Conservation (phyloP, 2,329 filamentous ascomycete species). For the Pseudogymnoascus sp. region DNA sequence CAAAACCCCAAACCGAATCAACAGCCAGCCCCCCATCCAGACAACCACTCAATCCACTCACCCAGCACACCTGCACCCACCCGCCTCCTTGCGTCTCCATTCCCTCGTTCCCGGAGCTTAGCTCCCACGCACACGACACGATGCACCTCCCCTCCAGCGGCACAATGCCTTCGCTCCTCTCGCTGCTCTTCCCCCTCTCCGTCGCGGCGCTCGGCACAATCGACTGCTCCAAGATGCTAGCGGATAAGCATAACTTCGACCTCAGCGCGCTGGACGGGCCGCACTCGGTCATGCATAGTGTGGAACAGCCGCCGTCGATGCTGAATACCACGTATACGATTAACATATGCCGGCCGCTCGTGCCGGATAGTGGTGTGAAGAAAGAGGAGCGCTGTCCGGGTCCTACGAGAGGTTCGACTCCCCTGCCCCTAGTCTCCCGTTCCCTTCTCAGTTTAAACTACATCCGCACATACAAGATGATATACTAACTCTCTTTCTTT, state of each 20-base stretch:
- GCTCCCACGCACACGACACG: background rate
- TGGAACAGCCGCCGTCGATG: conserved; percentile 39
- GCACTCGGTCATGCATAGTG: conserved; percentile 57
- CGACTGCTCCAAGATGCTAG: conserved; percentile 54
- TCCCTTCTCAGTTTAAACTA: background rate
- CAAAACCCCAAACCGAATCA: background rate
- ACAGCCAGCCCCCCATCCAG: background rate
- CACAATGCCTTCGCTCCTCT: background rate
- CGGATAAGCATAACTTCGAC: conserved; percentile 56
- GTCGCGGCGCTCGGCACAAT: conserved; percentile 38
- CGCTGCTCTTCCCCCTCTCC: conserved; percentile 25
- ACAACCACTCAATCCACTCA: background rate
- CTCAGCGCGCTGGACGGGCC: conserved; percentile 58
- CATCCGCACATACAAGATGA: background rate
- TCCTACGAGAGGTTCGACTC: conserved; percentile 57
- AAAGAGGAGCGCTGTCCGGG: conserved; percentile 58
- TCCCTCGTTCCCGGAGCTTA: background rate
- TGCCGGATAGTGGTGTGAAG: conserved; percentile 49
- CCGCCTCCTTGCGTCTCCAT: background rate
- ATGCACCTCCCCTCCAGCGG: background rate
- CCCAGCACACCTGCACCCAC: background rate
- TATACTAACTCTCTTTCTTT: conserved; percentile 14
- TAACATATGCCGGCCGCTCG: conserved; percentile 65
- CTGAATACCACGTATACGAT: conserved; percentile 76
- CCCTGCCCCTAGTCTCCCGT: background rate